These are phyloP conservation scores for Xylaria intraflava DNA, from an alignment of 495 filamentous ascomycete genomes.

Conservation along the genomic window DNA sequence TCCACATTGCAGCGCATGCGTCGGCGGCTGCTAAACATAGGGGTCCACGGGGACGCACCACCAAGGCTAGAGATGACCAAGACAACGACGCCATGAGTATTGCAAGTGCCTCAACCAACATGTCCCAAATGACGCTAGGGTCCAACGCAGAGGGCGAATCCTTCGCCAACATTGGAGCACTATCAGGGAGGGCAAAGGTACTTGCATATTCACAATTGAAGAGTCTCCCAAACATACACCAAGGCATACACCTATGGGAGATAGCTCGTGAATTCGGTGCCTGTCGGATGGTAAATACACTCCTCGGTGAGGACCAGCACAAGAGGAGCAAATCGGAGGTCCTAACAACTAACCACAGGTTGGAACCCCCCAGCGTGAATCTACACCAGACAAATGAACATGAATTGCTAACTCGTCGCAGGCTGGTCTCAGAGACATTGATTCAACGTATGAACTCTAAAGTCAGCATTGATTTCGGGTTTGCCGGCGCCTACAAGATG, in stretches of 20 bases:
- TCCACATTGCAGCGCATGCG: background rate
- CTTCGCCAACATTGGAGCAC: too few species aligned
- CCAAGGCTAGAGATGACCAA: background rate
- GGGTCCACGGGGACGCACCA: background rate
- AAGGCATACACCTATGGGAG: background rate
- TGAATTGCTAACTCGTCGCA: too few species aligned
- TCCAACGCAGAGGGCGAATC: background rate
- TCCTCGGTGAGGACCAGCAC: background rate
- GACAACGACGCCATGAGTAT: background rate
- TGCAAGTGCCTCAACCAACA: background rate
- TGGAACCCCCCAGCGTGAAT: too few species aligned
- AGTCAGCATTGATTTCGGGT: too few species aligned
- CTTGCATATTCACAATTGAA: too few species aligned
- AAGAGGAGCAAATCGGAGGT: too few species aligned
- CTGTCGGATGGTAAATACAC: background rate
- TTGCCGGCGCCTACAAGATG: too few species aligned
- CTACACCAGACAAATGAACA: too few species aligned
- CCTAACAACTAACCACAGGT: too few species aligned
- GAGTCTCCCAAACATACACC: background rate
- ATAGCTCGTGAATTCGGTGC: background rate
- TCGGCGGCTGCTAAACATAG: background rate
- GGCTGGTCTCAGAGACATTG: too few species aligned
- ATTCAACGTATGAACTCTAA: too few species aligned
- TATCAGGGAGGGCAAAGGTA: too few species aligned
- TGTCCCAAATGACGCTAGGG: background rate